A percentile compares a stretch with the other conserved stretches of the same genome.
Evolutionary conservation across 257 asterid species (phyloP).

Genomic region (Plantago ovata): DNA sequence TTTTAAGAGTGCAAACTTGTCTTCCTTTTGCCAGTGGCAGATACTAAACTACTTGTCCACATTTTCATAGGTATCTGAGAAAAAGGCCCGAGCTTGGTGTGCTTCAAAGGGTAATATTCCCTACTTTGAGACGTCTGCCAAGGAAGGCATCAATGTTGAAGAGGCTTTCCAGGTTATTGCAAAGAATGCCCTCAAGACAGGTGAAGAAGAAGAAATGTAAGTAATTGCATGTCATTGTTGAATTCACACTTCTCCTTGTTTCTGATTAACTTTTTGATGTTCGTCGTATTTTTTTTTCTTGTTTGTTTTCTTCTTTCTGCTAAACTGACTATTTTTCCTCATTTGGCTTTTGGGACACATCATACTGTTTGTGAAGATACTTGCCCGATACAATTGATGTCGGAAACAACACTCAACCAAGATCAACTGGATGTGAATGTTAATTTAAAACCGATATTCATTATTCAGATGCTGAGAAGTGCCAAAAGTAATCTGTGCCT

Average conservation of each 20-base stretch:
- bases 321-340: not conserved
- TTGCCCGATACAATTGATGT: slow-evolving; percentile 95
- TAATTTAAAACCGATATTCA: slow-evolving; percentile 21
- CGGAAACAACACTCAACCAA: slow-evolving; percentile 58
- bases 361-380: slow-evolving; percentile 40
- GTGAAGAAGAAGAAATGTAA: slow-evolving; percentile 95
- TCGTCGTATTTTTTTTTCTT: not conserved
- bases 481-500: slow-evolving; percentile 9
- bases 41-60: not conserved
- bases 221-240: slow-evolving; percentile 15
- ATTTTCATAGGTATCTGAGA: slow-evolving; percentile 78
- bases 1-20: not conserved
- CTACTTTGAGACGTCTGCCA: slow-evolving; percentile 97
- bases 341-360: not conserved
- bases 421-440: slow-evolving; percentile 81
- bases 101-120: slow-evolving; percentile 95
- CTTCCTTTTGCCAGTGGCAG: not conserved
- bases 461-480: slow-evolving; percentile 1
- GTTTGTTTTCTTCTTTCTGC: not conserved
- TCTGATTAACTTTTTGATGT: not conserved
- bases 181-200: slow-evolving; percentile 82
- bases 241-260: too few relatives aligned
- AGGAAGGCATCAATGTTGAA: slow-evolving; percentile 88
- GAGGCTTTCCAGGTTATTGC: slow-evolving; percentile 97
- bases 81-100: slow-evolving; percentile 98